Evolutionary conservation across 2,329 filamentous ascomycete species (phyloP).

Genomic region (Alternaria sp.): DNA sequence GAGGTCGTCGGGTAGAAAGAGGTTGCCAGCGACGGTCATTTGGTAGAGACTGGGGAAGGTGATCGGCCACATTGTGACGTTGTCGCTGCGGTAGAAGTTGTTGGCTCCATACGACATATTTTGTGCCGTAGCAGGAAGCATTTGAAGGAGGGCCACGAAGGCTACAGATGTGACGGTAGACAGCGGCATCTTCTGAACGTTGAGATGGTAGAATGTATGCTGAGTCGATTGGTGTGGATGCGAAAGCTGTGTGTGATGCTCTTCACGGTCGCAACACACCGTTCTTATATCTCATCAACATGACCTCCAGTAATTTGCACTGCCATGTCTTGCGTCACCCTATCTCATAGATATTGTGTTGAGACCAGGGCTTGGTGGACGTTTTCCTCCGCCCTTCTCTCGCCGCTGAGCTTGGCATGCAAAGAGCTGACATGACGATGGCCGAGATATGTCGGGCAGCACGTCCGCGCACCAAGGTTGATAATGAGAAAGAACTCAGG

Average conservation of each 20-base stretch:
- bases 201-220: not conserved
- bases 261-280: not conserved
- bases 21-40: conserved; percentile 15
- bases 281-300: not conserved
- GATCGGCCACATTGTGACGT: conserved; percentile 14
- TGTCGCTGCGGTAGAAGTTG: conserved; percentile 21
- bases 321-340: not conserved
- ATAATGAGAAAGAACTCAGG: not conserved
- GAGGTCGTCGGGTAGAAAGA: conserved; percentile 9
- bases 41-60: conserved; percentile 14
- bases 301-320: not conserved
- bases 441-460: no score
- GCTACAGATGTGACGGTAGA: not conserved
- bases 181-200: not conserved
- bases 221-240: not conserved
- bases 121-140: conserved; percentile 10
- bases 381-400: not conserved
- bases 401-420: not conserved
- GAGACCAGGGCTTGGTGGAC: not conserved
- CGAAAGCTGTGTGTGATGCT: not conserved
- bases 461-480: not conserved
- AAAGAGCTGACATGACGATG: not conserved
- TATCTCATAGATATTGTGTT: not conserved
- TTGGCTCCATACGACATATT: conserved; percentile 20
- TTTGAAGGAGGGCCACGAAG: not conserved